These are phyloP conservation scores for Hymenoscyphus linearis DNA, from an alignment of 2,329 filamentous ascomycete genomes.

Conservation along the genomic window DNA sequence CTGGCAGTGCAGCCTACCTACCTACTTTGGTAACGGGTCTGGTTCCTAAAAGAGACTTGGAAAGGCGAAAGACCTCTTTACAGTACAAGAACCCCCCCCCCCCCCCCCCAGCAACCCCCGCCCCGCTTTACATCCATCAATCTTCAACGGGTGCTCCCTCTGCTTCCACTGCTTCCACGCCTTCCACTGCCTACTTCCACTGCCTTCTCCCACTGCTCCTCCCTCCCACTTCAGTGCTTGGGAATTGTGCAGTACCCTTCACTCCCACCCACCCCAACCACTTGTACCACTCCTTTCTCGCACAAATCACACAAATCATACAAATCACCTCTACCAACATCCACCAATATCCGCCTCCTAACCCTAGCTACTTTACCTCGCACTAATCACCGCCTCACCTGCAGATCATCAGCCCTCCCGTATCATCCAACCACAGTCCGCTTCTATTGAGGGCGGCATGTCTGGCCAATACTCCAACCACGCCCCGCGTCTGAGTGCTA, in stretches of 20 bases:
- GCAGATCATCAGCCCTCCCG: conserved; percentile 9
- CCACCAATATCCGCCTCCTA: neutral
- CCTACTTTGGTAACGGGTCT: neutral
- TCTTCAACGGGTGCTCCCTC: neutral
- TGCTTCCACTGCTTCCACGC: no score
- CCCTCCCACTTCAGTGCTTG: no score
- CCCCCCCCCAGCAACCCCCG: neutral
- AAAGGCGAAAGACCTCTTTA: no score
- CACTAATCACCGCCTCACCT: neutral
- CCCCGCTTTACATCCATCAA: neutral
- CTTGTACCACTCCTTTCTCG: neutral
- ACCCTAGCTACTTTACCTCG: neutral
- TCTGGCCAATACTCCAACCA: conserved; percentile 15
- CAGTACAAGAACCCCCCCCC: no score
- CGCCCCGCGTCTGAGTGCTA: conserved; percentile 46
- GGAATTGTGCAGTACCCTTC: no score
- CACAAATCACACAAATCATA: no score
- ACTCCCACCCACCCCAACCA: neutral
- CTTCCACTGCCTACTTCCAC: no score
- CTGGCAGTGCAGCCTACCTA: no score
- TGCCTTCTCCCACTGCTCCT: no score
- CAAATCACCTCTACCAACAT: no score
- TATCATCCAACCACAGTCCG: conserved; percentile 2
- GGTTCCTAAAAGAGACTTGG: neutral
- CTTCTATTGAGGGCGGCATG: conserved; percentile 8